Percentiles rank a stretch among this genome's conserved stretches.
These are phyloP conservation scores for barrel medic (Medicago truncatula) DNA, from an alignment of 306 rosid genomes.

Conservation along the genomic window DNA sequence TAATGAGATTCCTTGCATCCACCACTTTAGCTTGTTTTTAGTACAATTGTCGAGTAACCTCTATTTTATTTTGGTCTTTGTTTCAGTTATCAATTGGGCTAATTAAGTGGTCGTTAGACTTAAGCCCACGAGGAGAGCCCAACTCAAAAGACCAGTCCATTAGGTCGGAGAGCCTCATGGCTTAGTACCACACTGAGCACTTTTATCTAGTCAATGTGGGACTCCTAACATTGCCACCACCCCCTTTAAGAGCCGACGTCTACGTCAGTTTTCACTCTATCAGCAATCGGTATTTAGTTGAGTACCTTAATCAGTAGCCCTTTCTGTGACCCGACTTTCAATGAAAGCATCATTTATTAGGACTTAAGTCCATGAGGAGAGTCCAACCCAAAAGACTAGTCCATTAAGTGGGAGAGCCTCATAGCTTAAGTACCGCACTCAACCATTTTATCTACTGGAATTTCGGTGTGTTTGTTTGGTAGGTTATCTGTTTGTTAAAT, in stretches of 20 bases:
- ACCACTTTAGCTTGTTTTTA: slow-evolving; percentile 24
- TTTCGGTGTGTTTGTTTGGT: not conserved
- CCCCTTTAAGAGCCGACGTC: not conserved
- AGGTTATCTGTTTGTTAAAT: not conserved
- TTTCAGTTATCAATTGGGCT: slow-evolving; percentile 11
- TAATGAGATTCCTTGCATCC: slow-evolving; percentile 18
- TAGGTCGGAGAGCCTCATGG: not conserved
- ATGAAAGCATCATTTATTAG: not conserved
- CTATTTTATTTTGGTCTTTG: slow-evolving; percentile 14
- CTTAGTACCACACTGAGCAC: not conserved
- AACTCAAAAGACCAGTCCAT: not conserved
- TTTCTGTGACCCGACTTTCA: not conserved
- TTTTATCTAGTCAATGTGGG: not conserved
- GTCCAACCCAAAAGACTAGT: not conserved
- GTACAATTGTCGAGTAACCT: slow-evolving; percentile 16
- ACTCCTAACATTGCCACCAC: not conserved
- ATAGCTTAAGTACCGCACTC: not conserved
- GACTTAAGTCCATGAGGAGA: not conserved
- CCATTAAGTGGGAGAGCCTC: not conserved
- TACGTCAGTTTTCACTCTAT: not conserved
- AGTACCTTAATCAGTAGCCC: too few species aligned
- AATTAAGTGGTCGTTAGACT: not conserved
- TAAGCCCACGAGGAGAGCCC: not conserved
- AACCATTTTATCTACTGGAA: not conserved
- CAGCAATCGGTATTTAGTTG: too few species aligned